Evolutionary conservation across 2,329 filamentous ascomycete species (phyloP).

Genomic region (Fusarium citri): DNA sequence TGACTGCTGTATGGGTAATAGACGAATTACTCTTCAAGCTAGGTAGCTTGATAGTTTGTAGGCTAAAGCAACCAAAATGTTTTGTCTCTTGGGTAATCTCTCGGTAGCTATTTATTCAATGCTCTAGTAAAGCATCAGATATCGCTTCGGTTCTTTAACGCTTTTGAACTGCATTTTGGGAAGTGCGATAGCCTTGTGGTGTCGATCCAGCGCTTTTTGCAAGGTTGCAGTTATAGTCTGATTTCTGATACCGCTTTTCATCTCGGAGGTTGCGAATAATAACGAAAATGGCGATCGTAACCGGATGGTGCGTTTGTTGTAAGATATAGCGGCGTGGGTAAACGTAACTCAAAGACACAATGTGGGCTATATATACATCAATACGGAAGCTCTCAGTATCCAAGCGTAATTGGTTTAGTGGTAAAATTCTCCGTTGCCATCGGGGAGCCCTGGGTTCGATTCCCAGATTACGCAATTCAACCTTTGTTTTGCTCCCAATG

Average conservation of each 20-base stretch:
- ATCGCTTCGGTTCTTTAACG: background rate
- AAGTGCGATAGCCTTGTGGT: background rate
- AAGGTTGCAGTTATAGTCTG: background rate
- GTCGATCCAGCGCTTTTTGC: background rate
- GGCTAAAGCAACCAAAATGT: background rate
- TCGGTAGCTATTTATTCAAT: background rate
- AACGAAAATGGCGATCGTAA: too few species aligned
- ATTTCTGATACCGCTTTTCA: background rate
- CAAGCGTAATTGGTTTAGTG: conserved; percentile 19
- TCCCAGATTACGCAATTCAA: conserved; percentile 24
- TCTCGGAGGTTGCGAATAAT: background rate
- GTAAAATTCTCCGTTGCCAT: conserved; percentile 38
- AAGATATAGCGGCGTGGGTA: background rate
- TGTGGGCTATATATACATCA: fast-evolving
- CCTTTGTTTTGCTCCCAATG: background rate
- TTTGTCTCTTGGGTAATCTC: background rate
- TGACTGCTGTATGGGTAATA: background rate
- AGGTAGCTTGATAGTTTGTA: background rate
- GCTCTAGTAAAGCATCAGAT: background rate
- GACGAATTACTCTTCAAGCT: background rate
- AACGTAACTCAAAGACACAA: background rate
- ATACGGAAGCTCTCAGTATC: fast-evolving
- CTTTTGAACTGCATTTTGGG: background rate
- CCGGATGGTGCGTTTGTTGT: background rate
- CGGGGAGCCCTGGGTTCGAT: conserved; percentile 32